These are phyloP conservation scores for Phtheirospermum japonicum DNA, from an alignment of 257 asterid genomes.

Conservation along the genomic window DNA sequence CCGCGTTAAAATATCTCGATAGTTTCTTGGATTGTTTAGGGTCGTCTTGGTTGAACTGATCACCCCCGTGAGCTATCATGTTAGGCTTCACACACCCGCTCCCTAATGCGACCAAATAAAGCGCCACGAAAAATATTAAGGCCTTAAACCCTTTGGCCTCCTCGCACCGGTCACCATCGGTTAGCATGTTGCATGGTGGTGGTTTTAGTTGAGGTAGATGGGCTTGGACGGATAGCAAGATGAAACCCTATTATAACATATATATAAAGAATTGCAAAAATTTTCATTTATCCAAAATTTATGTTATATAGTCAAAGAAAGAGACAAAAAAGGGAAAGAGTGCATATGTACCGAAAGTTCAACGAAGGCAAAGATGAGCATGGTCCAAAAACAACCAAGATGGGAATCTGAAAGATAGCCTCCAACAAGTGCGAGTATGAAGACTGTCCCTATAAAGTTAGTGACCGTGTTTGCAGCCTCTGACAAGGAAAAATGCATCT, in stretches of 20 bases:
- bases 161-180: slow-evolving; percentile 31
- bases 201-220: slow-evolving; percentile 93
- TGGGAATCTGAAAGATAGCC: slow-evolving; percentile 91
- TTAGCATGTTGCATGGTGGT: slow-evolving; percentile 56
- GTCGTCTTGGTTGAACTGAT: slow-evolving; percentile 60
- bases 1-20: slow-evolving; percentile 85
- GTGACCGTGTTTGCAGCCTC: slow-evolving; percentile 85
- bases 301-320: no score
- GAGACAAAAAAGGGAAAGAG: no score
- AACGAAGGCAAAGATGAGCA: slow-evolving; percentile 74
- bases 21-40: slow-evolving; percentile 58
- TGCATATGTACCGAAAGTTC: slow-evolving; percentile 99
- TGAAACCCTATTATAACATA: slow-evolving; percentile 63
- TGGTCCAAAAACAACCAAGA: slow-evolving; percentile 95
- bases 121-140: slow-evolving; percentile 67
- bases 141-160: slow-evolving; percentile 74
- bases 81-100: slow-evolving; percentile 97
- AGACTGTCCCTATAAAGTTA: slow-evolving; percentile 80
- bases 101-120: slow-evolving; percentile 86
- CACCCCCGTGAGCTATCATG: slow-evolving; percentile 94
- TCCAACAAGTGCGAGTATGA: slow-evolving; percentile 75
- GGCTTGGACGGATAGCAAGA: slow-evolving; percentile 86
- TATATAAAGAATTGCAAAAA: no score
- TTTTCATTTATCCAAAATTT: no score
- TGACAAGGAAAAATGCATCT: slow-evolving; percentile 90